These are phyloP conservation scores for Aspergillus ustus DNA, from an alignment of 2,329 filamentous ascomycete genomes.

Conservation along the genomic window DNA sequence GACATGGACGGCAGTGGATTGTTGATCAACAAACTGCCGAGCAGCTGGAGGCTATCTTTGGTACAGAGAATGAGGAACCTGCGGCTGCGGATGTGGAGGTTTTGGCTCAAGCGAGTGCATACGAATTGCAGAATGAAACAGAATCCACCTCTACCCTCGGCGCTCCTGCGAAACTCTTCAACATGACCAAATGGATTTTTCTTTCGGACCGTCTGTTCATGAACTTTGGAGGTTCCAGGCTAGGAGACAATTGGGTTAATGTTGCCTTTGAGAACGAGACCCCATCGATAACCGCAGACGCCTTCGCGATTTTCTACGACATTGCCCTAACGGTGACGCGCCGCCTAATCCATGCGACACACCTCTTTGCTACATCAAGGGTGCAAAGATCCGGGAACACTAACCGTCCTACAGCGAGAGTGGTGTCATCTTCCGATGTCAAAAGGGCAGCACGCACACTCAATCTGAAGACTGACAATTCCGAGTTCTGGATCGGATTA, in stretches of 20 bases:
- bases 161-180: slow-evolving; percentile 62
- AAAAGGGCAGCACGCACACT: slow-evolving; percentile 59
- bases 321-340: slow-evolving; percentile 70
- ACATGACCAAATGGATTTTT: slow-evolving; percentile 63
- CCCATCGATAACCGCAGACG: slow-evolving; percentile 75
- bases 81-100: slow-evolving; percentile 23
- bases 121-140: slow-evolving; percentile 35
- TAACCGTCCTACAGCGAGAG: slow-evolving; percentile 34
- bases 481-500: slow-evolving; percentile 57
- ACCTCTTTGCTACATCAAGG: slow-evolving; percentile 73
- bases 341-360: slow-evolving; percentile 69
- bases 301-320: slow-evolving; percentile 75
- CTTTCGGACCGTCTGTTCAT: slow-evolving; percentile 74
- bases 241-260: slow-evolving; percentile 70
- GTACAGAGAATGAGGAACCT: slow-evolving; percentile 18
- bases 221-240: slow-evolving; percentile 63
- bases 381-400: slow-evolving; percentile 56
- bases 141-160: slow-evolving; percentile 36
- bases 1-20: slow-evolving; percentile 70
- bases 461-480: slow-evolving; percentile 52
- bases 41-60: slow-evolving; percentile 30
- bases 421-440: slow-evolving; percentile 56
- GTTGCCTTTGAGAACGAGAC: slow-evolving; percentile 57
- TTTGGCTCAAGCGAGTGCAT: background rate
- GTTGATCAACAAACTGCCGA: slow-evolving; percentile 52